phyloP scores from a whole-genome alignment of 2,329 filamentous ascomycete genomes.

The Colletotrichum echinochloae region DNA sequence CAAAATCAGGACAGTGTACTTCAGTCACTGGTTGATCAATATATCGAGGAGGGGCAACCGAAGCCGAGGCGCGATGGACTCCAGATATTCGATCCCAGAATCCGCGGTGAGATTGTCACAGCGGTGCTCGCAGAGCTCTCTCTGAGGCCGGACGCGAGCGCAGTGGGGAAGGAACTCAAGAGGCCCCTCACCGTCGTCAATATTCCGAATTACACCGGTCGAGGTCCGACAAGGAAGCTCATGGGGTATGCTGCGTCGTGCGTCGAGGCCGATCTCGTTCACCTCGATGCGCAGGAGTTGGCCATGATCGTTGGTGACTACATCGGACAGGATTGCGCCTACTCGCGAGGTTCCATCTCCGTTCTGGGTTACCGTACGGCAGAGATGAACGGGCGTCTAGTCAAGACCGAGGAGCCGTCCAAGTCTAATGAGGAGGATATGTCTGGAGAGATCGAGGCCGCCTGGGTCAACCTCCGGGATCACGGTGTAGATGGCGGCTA shows the following conservation, averaged over 20 bases:
- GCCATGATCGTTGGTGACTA: conserved; percentile 78
- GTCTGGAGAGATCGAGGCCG: conserved; percentile 43
- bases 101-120: conserved; percentile 47
- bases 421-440: conserved; percentile 49
- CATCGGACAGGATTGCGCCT: conserved; percentile 70
- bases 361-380: conserved; percentile 69
- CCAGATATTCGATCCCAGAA: conserved; percentile 33
- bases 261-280: conserved; percentile 74
- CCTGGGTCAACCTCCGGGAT: conserved; percentile 44
- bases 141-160: conserved; percentile 42
- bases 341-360: conserved; percentile 61
- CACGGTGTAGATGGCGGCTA: conserved; percentile 43
- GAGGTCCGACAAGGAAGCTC: conserved; percentile 49
- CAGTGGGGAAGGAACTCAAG: conserved; percentile 43
- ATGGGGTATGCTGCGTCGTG: conserved; percentile 72
- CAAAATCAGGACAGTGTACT: conserved; percentile 14
- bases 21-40: conserved; percentile 31
- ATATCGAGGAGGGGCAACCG: conserved; percentile 36
- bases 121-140: conserved; percentile 49
- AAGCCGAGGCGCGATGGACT: conserved; percentile 25
- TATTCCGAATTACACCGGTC: conserved; percentile 51
- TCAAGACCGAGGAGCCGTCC: conserved; percentile 60
- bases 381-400: conserved; percentile 65
- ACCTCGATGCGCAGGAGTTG: conserved; percentile 76
- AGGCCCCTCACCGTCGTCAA: conserved; percentile 52